Base-by-base conservation (phyloP, 1,284 basidiomycete species). In the Cryptococcus deneoformans region DNA sequence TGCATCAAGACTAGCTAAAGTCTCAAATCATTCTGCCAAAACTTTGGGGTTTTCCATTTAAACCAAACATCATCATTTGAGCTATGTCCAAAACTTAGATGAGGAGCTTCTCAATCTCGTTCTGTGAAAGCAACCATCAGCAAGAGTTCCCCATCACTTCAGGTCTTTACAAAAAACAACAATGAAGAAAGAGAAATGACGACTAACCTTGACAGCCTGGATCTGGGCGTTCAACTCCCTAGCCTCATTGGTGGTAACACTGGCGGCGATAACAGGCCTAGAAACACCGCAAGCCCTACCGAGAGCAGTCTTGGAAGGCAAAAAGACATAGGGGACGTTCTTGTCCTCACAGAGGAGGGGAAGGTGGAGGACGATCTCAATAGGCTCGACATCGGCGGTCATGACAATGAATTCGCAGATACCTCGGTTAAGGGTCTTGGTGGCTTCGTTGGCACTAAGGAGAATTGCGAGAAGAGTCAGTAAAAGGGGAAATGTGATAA, bases 341-440 rank as follows among this genome's bases (percentile, higher is more conserved):
- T 99, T 99, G 83, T 99, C 96, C 80, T 99, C 96, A 77, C 96
- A 99, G 46, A 99, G 83, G 54, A 99, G 83, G 47, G 96, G 96
- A 46, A 99, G 86, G 80, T 99, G 96, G 64, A 99, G 86, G 51
- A 99, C 82, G 76, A 99, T 99, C 79, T 99, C 95, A 71, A 99
- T 85, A 52, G 95, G 95, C 79, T 99, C 94, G 48, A 95, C 95
- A 73, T 96, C 92, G 61, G 93, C 96, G 58, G 96, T 96, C 80
- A 99, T 84, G 73, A 99, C 86, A 80, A 99, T 95, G 80, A 99
- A 92, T 81, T 99, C 96, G 69, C 93, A 90, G 71, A 98, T 94
- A 81, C 96, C 95, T 75, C 96, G 90, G 80, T 99, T 99, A 65
- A 99, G 85, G 29, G 96, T 99, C 84, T 98, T 98, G 67, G 94